A percentile compares a stretch with the other conserved stretches of the same genome.
These are phyloP conservation scores for Truncatella angustata DNA, from an alignment of 2,329 filamentous ascomycete genomes.

Conservation along the genomic window DNA sequence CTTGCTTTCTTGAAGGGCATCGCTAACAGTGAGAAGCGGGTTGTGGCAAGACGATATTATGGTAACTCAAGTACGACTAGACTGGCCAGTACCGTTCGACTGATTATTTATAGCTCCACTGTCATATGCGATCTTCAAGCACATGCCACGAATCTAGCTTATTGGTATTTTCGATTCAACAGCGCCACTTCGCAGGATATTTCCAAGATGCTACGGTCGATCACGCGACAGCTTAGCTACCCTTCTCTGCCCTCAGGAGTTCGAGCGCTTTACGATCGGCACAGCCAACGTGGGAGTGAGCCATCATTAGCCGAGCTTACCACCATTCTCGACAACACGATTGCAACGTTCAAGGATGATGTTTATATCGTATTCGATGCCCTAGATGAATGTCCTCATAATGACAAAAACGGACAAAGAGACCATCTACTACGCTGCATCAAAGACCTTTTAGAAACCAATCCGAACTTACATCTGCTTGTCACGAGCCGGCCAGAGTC, in stretches of 20 bases:
- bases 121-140: not conserved
- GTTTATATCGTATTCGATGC: constrained; percentile 1
- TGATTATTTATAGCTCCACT: not conserved
- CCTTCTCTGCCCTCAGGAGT: not conserved
- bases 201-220: not conserved
- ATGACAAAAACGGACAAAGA: not conserved
- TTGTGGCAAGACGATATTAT: not conserved
- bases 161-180: constrained; percentile 2
- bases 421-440: not conserved
- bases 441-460: not conserved
- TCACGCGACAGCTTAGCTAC: not conserved
- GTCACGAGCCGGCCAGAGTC: constrained; percentile 8
- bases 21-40: not conserved
- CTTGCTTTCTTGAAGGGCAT: too few species aligned
- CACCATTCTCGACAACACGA: not conserved
- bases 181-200: not conserved
- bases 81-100: not conserved
- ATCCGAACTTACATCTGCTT: constrained; percentile 2
- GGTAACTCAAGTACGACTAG: not conserved
- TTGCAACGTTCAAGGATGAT: not conserved
- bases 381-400: not conserved
- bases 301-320: not conserved
- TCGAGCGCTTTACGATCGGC: not conserved
- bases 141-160: not conserved
- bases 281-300: not conserved